Evolutionary conservation across 805 yeast species (phyloP).

Genomic region (Yamadazyma laniorum): DNA sequence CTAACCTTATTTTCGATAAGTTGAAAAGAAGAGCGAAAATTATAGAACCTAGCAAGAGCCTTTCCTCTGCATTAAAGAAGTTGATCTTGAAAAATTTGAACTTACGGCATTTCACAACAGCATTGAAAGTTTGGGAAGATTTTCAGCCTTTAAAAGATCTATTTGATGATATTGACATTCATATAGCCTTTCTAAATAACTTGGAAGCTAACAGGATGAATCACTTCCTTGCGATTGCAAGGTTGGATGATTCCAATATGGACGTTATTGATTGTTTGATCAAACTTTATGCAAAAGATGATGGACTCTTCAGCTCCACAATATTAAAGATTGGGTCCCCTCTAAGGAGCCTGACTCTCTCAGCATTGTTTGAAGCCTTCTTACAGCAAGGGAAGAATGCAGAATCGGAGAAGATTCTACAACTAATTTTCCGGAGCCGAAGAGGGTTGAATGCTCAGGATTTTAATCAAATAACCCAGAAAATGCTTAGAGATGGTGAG

Average conservation of each 20-base stretch:
- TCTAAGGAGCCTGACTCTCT: constrained; percentile 30
- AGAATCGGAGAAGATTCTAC: constrained; percentile 29
- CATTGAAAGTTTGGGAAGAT: constrained; percentile 17
- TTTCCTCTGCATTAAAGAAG: background rate
- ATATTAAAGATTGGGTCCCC: constrained; percentile 4
- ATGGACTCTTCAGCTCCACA: background rate
- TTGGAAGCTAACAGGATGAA: background rate
- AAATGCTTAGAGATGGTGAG: constrained; percentile 25
- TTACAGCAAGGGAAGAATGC: constrained; percentile 23
- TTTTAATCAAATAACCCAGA: constrained; percentile 24
- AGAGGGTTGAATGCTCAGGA: constrained; percentile 27
- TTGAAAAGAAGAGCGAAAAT: background rate
- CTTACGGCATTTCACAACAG: constrained; percentile 15
- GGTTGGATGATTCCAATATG: constrained; percentile 1
- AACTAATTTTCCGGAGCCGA: constrained; percentile 27
- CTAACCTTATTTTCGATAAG: constrained; percentile 8
- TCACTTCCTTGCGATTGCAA: background rate
- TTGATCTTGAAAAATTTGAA: constrained; percentile 15
- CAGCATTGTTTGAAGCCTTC: constrained; percentile 32
- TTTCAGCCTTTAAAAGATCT: too few species aligned
- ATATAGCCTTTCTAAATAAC: background rate
- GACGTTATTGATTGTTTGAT: constrained; percentile 11
- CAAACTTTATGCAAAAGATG: constrained; percentile 10
- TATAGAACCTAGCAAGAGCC: background rate
- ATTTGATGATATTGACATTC: background rate